Evolutionary conservation across 208 protist species (phyloP), one percentile per base, ranked within the genome.

Genomic region (Acanthamoeba lenticulata): DNA sequence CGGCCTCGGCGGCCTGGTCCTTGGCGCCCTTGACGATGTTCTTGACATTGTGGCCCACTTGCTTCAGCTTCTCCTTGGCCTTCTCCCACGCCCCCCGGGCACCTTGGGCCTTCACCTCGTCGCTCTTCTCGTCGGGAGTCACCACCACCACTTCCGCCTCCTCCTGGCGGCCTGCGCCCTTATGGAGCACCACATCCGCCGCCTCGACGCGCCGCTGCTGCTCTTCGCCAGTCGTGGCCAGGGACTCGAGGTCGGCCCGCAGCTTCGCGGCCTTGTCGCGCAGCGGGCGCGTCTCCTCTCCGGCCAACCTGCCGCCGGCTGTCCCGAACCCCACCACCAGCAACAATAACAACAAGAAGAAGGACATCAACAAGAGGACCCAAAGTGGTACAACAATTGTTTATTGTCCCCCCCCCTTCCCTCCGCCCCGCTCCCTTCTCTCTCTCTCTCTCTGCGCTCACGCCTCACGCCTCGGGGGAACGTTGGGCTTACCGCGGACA

Each of bases 21-120:
- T 45, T 79, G 38, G 40, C 69, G 38, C 69, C 69, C 5, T 29
- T 13, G 17, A 79, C 69, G 21, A 32, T 36, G 40, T 45, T 47
- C 69, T 79, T 79, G 34, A 79, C 69, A 1, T 79, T 79, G 9
- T 32, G 11, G 60, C 60, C 60, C n/a, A 67, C 60, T 29, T 67
- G 60, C 69, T 79, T 5, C 69, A 79, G 13, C 69, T 79, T 79
- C 24, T 79, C 19, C 69, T 79, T 79, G 69, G 69, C 69, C 40
- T 79, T 47, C 38, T 79, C 69, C 69, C 69, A 79, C 36, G 40
- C 21, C 21, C 21, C 69, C 34, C 69, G 69, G 7, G n/a, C 69
- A 21, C 36, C 38, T 36, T 21, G 13, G 60, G 60, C 29, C 60
- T 7, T 27, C 17, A 29, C 60, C 29, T 67, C 60, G n/a, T 34